Base-by-base conservation (phyloP, 768 basidiomycete genomes). In the Trametes cingulata region DNA sequence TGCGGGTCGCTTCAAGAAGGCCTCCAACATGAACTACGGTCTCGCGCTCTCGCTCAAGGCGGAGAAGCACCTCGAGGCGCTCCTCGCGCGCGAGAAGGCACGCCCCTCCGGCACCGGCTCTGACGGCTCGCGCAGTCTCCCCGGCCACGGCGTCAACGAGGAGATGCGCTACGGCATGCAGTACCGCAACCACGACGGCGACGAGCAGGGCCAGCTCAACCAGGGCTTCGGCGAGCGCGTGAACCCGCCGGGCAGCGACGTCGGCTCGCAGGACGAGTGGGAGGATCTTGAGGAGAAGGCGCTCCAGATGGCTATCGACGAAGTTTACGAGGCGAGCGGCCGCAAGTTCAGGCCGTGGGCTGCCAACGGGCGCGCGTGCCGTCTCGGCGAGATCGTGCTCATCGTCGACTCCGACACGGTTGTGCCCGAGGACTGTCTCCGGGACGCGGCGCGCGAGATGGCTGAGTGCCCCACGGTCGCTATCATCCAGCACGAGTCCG, bases 101-200 rank as follows among this genome's bases (percentile, higher is more conserved):
- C 63, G 56, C 41, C 56, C 43, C 52, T 63, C 41, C 12, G 51
- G 22, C 35, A 39, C 35, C 27, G 65, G 66, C 51, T 58, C 65
- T 61, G 42, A 65, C 63, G 65, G 72, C 68, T 61, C 73, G 13
- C 52, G 65, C n/a, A 59, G 58, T 13, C 14, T 50, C 20, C 33
- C 37, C 14, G 68, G 65, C 52, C 64, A 71, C 56, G 64, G 65
- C 40, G 10, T 59, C 25, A 69, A 68, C n/a, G 76, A 68, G 24
- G 68, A 74, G 5, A 71, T 75, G 51, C 78, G 80, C 60, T 84
- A 83, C 52, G 89, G 88, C 24, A 78, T 84, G 65, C 86, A 88
- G 70, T 85, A 85, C 65, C 84, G 85, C 70, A 84, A 85, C 51
- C 80, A 78, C 33, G 79, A 82, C 27, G 82, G 88, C n/a, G 84